Evolutionary conservation across 306 rosid genomes (phyloP), one percentile per base, ranked within the genome.

Genomic region (Mimosa bimucronata): DNA sequence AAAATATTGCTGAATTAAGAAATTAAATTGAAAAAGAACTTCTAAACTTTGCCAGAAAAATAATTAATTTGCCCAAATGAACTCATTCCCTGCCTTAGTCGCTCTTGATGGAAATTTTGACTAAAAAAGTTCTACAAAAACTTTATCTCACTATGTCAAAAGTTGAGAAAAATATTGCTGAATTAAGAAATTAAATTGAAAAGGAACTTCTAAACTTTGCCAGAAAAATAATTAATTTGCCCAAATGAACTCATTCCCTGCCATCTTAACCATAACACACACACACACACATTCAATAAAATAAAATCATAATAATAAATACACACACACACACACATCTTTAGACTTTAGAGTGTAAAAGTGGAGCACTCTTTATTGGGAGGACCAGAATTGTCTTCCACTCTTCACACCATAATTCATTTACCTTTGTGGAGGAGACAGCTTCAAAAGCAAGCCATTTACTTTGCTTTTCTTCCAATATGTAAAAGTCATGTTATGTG

Each of bases 341-440:
- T n/a, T 7, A 12, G 21, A 5, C 6, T 14, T 21, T 21, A 5
- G 73, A 10, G 50, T 40, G 44, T 30, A 65, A 4, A n/a, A 69
- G 74, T 69, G n/a, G 10, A 10, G 50, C 64, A 30, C 46, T 23
- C n/a, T 66, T 50, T 77, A 60, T 30, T 25, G 44, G 71, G 23
- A 64, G 66, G 80, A 45, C 46, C 66, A 34, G 19, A 41, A 40
- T 68, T 68, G 75, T 68, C 44, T 15, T 40, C 76, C 76, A 53
- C 81, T 78, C 68, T 48, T 40, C 3, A 25, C 30, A 10, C 57
- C 16, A 67, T 78, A 26, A 78, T 68, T 67, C 42, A 45, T 74
- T 46, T n/a, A 65, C 58, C 67, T 68, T 44, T 48, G 0, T 2
- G 65, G 21, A 41, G 57, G 74, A 61, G 31, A 77, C 18, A 31